phyloP scores from a whole-genome alignment of 2,329 filamentous ascomycete species.

The Sporothrix euskadiensis region DNA sequence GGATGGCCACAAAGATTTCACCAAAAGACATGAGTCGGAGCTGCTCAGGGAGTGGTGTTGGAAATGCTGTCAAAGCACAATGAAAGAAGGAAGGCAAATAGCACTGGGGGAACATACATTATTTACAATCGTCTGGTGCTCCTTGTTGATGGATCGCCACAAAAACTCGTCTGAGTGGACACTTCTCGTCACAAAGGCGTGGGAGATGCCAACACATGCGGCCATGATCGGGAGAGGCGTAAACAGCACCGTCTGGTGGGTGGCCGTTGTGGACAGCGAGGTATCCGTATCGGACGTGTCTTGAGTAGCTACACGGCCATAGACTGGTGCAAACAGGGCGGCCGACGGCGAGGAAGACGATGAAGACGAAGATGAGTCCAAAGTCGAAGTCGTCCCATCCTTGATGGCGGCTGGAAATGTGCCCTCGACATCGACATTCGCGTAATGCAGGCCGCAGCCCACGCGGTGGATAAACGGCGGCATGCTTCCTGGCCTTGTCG shows the following conservation, averaged over 20 bases:
- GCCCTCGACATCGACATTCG: not conserved
- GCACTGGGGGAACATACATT: not conserved
- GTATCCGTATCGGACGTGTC: too few relatives aligned
- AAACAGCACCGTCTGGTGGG: not conserved
- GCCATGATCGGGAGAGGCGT: slow-evolving; percentile 32
- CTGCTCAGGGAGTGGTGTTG: not conserved
- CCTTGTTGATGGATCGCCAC: slow-evolving; percentile 36
- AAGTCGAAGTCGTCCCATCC: too few relatives aligned
- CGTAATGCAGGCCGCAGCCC: slow-evolving; percentile 26
- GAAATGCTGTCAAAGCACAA: not conserved
- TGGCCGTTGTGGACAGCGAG: not conserved
- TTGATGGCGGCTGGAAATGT: not conserved
- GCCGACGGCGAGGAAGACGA: not conserved
- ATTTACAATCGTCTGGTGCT: slow-evolving; percentile 33
- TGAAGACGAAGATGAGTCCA: too few relatives aligned
- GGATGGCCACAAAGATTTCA: slow-evolving; percentile 32
- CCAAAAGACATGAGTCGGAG: slow-evolving; percentile 17
- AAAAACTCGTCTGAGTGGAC: slow-evolving; percentile 35
- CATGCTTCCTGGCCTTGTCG: slow-evolving; percentile 38
- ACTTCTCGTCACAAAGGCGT: slow-evolving; percentile 35
- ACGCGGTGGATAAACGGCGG: slow-evolving; percentile 40
- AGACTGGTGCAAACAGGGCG: not conserved
- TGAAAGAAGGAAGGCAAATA: too few relatives aligned
- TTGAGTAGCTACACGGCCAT: not conserved
- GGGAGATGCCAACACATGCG: slow-evolving; percentile 36